These are phyloP conservation scores for Mycosarcoma maydis DNA, from an alignment of 1,284 basidiomycete genomes.

Conservation along the genomic window DNA sequence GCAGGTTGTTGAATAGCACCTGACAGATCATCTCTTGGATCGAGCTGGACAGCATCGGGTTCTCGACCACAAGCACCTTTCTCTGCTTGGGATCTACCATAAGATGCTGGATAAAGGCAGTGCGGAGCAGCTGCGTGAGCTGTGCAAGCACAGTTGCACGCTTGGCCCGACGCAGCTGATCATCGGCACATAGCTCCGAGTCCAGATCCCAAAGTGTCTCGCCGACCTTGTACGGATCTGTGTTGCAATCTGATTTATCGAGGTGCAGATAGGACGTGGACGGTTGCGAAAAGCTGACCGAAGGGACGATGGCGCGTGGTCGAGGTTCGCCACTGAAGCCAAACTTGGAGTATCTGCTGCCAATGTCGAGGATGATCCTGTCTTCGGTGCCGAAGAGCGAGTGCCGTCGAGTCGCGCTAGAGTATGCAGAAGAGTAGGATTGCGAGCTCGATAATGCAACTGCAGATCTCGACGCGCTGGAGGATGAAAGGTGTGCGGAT, in stretches of 20 bases:
- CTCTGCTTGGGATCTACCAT: slow-evolving; percentile 91
- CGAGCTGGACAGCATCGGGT: slow-evolving; percentile 82
- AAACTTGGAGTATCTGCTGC: slow-evolving; percentile 55
- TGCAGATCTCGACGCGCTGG: slow-evolving; percentile 4
- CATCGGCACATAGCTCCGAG: slow-evolving; percentile 33
- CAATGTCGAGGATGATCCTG: slow-evolving; percentile 60
- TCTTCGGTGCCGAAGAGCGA: slow-evolving; percentile 57
- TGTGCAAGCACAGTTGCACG: slow-evolving; percentile 43
- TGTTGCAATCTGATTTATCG: neutral
- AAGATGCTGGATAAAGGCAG: slow-evolving; percentile 71
- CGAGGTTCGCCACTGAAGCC: slow-evolving; percentile 60
- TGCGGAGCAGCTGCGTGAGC: slow-evolving; percentile 50
- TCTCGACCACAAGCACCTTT: slow-evolving; percentile 90
- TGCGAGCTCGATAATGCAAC: slow-evolving; percentile 6
- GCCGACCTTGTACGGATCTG: slow-evolving; percentile 11
- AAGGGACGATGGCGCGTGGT: slow-evolving; percentile 55
- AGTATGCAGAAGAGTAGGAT: slow-evolving; percentile 20
- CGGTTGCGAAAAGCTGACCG: slow-evolving; percentile 65
- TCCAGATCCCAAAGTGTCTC: slow-evolving; percentile 60
- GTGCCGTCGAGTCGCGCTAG: slow-evolving; percentile 37
- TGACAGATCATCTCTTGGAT: slow-evolving; percentile 88
- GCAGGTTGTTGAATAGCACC: slow-evolving; percentile 87
- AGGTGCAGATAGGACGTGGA: slow-evolving; percentile 33
- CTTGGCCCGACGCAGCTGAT: slow-evolving; percentile 41
- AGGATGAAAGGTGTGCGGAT: slow-evolving; percentile 7